A percentile compares a stretch with the other conserved stretches of the same genome.
phyloP scores from a whole-genome alignment of 2,329 filamentous ascomycete genomes.

The Fusarium foetens region DNA sequence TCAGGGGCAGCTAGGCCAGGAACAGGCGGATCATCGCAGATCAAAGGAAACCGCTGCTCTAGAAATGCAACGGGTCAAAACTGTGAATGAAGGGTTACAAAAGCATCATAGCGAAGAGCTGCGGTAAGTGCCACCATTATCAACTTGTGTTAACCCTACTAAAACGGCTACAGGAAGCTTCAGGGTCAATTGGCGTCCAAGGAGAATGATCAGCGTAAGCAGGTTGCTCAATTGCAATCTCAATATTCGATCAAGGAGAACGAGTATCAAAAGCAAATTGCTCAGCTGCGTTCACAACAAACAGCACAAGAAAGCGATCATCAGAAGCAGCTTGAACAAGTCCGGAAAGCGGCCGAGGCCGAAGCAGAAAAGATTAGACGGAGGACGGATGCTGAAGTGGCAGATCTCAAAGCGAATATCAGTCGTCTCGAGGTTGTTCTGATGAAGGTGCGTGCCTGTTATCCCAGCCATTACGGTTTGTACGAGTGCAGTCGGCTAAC shows the following conservation, averaged over 20 bases:
- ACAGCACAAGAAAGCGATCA: slow-evolving; percentile 47
- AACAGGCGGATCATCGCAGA: slow-evolving; percentile 76
- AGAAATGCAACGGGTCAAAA: slow-evolving; percentile 59
- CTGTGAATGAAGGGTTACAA: slow-evolving; percentile 76
- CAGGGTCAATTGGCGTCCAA: slow-evolving; percentile 46
- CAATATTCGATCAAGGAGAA: slow-evolving; percentile 46
- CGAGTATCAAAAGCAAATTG: slow-evolving; percentile 43
- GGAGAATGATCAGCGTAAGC: slow-evolving; percentile 48
- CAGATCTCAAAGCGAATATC: slow-evolving; percentile 70
- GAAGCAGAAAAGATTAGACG: slow-evolving; percentile 61
- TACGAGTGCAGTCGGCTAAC: not conserved
- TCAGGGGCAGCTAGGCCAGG: slow-evolving; percentile 71
- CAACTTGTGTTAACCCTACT: slow-evolving; percentile 17
- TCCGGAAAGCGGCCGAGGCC: slow-evolving; percentile 58
- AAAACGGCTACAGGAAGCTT: slow-evolving; percentile 42
- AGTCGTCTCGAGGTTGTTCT: slow-evolving; percentile 70
- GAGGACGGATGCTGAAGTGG: slow-evolving; percentile 68
- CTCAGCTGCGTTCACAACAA: slow-evolving; percentile 37
- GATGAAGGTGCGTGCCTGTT: slow-evolving; percentile 60
- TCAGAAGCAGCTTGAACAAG: slow-evolving; percentile 57
- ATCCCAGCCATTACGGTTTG: not conserved
- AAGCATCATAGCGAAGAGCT: slow-evolving; percentile 75
- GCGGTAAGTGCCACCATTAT: slow-evolving; percentile 52
- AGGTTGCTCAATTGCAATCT: slow-evolving; percentile 43
- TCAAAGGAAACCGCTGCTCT: slow-evolving; percentile 65